Evolutionary conservation across 768 basidiomycete genomes (phyloP).

Genomic region (Podaxis pistillaris): DNA sequence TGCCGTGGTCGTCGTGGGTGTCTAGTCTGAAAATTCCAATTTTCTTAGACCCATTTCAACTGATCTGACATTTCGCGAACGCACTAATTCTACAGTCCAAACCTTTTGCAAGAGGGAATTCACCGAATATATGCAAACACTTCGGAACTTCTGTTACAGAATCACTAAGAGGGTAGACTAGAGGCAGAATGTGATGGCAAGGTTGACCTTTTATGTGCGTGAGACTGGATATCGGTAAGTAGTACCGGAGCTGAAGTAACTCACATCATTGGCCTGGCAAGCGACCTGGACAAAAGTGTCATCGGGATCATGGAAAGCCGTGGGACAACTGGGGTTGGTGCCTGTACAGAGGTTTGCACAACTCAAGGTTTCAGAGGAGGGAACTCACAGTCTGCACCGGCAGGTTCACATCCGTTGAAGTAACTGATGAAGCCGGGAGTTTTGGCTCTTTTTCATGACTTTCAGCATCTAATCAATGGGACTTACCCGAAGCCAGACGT

Average conservation of each 20-base stretch:
- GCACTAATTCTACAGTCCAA: too few relatives aligned
- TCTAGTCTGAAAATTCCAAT: too few relatives aligned
- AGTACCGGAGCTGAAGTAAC: not conserved
- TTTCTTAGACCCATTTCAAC: too few relatives aligned
- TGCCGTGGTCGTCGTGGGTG: too few relatives aligned
- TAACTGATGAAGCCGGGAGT: slow-evolving; percentile 16
- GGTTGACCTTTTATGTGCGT: not conserved
- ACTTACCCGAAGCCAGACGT: slow-evolving; percentile 32
- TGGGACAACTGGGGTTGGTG: slow-evolving; percentile 25
- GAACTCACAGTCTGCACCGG: not conserved
- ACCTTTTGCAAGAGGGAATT: too few relatives aligned
- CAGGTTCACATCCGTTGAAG: slow-evolving; percentile 20
- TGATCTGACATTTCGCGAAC: too few relatives aligned
- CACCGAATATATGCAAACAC: not conserved
- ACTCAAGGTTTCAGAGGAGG: not conserved
- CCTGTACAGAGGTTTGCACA: slow-evolving; percentile 19
- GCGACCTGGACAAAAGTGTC: slow-evolving; percentile 31
- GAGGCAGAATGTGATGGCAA: slow-evolving; percentile 5
- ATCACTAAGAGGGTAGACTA: not conserved
- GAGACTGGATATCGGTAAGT: too few relatives aligned
- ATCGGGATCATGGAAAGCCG: slow-evolving; percentile 28
- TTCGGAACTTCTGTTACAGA: not conserved
- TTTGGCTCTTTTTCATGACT: not conserved
- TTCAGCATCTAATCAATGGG: not conserved
- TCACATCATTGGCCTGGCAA: slow-evolving; percentile 31